Evolutionary conservation across 2,329 filamentous ascomycete genomes (phyloP).

Genomic region (Tympanopsis confertula): DNA sequence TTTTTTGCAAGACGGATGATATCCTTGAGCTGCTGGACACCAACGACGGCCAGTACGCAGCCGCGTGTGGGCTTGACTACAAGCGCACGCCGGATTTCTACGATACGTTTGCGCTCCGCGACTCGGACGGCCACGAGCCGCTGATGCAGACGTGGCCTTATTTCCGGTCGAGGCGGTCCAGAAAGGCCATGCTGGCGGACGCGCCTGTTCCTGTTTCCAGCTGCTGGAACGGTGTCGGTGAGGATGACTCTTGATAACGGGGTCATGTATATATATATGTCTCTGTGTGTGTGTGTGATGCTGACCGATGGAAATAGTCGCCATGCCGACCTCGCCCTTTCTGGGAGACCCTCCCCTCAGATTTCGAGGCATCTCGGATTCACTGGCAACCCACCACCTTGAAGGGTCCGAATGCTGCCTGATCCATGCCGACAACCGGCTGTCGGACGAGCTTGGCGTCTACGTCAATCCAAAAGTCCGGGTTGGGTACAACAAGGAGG

Average conservation of each 20-base stretch:
- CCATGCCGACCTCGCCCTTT: constrained; percentile 43
- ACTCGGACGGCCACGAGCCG: constrained; percentile 35
- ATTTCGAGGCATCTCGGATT: constrained; percentile 56
- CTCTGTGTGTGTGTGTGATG: constrained; percentile 5
- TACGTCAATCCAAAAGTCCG: constrained; percentile 60
- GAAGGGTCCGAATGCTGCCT: constrained; percentile 75
- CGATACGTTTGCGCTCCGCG: constrained; percentile 51
- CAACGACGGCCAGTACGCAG: constrained; percentile 44
- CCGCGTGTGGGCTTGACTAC: constrained; percentile 52
- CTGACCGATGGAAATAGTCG: constrained; percentile 14
- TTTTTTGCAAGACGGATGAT: constrained; percentile 32
- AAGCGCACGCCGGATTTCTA: constrained; percentile 39
- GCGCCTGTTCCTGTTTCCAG: constrained; percentile 35
- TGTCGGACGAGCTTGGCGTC: constrained; percentile 39
- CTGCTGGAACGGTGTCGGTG: constrained; percentile 45
- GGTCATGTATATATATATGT: constrained; percentile 11
- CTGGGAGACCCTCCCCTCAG: constrained; percentile 27
- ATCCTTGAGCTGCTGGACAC: constrained; percentile 43
- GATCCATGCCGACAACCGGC: constrained; percentile 60
- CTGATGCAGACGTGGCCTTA: constrained; percentile 47
- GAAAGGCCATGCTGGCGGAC: constrained; percentile 37
- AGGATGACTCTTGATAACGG: constrained; percentile 1
- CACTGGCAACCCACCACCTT: constrained; percentile 47
- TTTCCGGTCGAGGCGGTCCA: constrained; percentile 35
- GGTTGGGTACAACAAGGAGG: constrained; percentile 47